Conservation (phyloP, 2,329 filamentous ascomycete genomes). For the Ploettnerulaceae sp. region DNA sequence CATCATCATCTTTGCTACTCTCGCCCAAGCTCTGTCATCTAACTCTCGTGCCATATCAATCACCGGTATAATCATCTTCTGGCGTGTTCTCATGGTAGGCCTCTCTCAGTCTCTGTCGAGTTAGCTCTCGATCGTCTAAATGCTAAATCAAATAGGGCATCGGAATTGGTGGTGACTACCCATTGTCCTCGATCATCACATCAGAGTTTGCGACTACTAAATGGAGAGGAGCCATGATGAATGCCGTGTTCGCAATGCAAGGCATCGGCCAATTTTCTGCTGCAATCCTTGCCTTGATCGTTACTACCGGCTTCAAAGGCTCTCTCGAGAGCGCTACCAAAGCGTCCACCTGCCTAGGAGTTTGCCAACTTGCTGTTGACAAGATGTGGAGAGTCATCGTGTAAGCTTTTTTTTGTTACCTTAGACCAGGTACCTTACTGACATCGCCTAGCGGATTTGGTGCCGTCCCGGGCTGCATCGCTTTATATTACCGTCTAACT, state of each 20-base stretch:
- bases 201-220: slow-evolving; percentile 84
- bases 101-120: background rate
- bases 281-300: slow-evolving; percentile 70
- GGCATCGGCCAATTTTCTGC: slow-evolving; percentile 75
- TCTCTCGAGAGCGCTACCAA: slow-evolving; percentile 50
- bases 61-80: slow-evolving; percentile 69
- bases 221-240: slow-evolving; percentile 86
- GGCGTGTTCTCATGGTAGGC: slow-evolving; percentile 66
- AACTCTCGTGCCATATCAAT: slow-evolving; percentile 58
- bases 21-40: slow-evolving; percentile 65
- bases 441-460: slow-evolving; percentile 55
- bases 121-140: no score
- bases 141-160: slow-evolving; percentile 43
- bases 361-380: slow-evolving; percentile 67
- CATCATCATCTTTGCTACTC: slow-evolving; percentile 72
- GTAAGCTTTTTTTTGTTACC: slow-evolving; percentile 2
- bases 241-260: slow-evolving; percentile 81
- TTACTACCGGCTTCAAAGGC: slow-evolving; percentile 65
- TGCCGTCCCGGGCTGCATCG: slow-evolving; percentile 72
- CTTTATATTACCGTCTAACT: slow-evolving; percentile 77
- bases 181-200: slow-evolving; percentile 76
- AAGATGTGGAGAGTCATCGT: slow-evolving; percentile 85
- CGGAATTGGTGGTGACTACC: slow-evolving; percentile 74
- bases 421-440: background rate
- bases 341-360: slow-evolving; percentile 54